Base-by-base conservation (phyloP, 1,284 basidiomycete species). In the Apiotrichum gracile region DNA sequence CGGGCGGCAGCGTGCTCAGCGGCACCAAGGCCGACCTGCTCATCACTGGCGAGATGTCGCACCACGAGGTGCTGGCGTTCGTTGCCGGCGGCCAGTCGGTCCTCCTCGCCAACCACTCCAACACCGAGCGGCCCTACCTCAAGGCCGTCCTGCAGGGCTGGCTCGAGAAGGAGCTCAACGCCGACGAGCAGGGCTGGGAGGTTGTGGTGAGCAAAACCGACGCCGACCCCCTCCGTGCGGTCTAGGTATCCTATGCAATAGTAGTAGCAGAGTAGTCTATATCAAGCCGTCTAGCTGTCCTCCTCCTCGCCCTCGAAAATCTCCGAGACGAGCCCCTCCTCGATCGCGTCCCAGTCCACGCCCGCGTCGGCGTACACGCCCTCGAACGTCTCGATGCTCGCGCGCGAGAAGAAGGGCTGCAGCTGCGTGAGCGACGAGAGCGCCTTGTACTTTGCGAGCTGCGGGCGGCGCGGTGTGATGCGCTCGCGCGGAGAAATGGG, bases 31-130 rank as follows among this genome's bases (percentile, higher is more conserved):
- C 88, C 39, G 88, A 93, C 69, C 80, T 91, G 25, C 88, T 88
- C 69, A 80, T 91, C 63, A 94, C 91, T 1, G 91, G 91, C n/a
- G 91, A 93, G 73, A 90, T 93, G 88, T 73, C 81, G 25, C 90
- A 93, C 74, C 89, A 93, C 69, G 86, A 91, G 57, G 83, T 91
- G 44, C 78, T 93, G 26, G 86, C 87, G 3, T 81, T 85, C 3
- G 78, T 88, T 2, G 87, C 86, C 14, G 74, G 76, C 44, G 87
- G 87, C 39, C 83, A 79, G 64, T 80, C 86, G 62, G 85, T 93
- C 64, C 81, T 92, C 59, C 79, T 93, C 49, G 89, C 88, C 84
- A 76, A 86, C 25, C 87, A 93, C 75, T 86, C 87, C 24, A 91
- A 91, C 76, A 90, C 89, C 26, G 90, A 93, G 77, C 85, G 90